These are phyloP conservation scores for Endogone sp. DNA, from an alignment of 192 early-diverging fungal species.

Conservation along the genomic window DNA sequence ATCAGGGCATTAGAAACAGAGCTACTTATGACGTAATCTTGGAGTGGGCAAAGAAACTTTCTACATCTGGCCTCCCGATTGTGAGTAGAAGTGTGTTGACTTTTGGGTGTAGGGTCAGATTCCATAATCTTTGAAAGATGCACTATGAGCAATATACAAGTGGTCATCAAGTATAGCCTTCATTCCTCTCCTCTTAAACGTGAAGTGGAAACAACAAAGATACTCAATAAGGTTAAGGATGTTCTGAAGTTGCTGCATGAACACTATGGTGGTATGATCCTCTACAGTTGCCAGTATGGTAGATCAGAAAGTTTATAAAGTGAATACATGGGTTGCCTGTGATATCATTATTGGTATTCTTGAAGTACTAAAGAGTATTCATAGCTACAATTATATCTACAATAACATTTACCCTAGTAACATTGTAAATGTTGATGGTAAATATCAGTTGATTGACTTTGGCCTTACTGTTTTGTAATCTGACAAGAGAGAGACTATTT, in stretches of 20 bases:
- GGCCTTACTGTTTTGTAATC: too few species aligned
- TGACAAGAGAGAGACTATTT: too few species aligned
- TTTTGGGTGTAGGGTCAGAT: neutral
- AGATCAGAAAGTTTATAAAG: too few species aligned
- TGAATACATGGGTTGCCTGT: neutral
- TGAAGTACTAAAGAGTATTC: neutral
- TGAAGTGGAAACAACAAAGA: constrained; percentile 6
- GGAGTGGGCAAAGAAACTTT: too few species aligned
- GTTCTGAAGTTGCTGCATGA: neutral
- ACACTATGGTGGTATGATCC: too few species aligned
- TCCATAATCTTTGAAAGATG: neutral
- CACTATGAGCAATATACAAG: neutral
- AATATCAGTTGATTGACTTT: too few species aligned
- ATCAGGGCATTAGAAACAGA: too few species aligned
- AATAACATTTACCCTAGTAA: constrained; percentile 5
- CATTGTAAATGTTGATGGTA: neutral
- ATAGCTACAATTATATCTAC: neutral
- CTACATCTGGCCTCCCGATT: neutral
- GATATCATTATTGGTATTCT: constrained; percentile 6
- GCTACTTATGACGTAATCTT: too few species aligned
- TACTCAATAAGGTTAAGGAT: neutral
- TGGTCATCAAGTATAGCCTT: constrained; percentile 3
- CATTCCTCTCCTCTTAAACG: neutral
- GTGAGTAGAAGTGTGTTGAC: neutral
- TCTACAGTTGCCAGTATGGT: too few species aligned